Base-by-base conservation (phyloP, 2,329 filamentous ascomycete species). In the Neofusicoccum umdonicola region DNA sequence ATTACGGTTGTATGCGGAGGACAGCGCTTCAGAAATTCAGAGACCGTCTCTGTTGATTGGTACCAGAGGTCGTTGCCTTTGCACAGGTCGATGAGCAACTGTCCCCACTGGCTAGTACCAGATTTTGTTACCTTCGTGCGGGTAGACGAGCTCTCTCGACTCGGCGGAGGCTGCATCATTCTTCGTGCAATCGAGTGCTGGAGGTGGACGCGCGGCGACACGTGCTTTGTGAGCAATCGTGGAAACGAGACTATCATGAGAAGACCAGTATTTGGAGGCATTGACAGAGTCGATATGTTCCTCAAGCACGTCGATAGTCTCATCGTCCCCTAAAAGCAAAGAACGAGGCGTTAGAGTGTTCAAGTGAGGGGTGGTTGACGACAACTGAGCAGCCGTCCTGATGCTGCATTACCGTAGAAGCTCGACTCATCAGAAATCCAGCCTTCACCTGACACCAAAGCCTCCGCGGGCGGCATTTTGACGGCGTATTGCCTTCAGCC, bases 41-140 rank as follows among this genome's bases (percentile, higher is more conserved):
- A 76, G 1, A 90, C 77, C 0, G 84, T 84, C 72, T 93, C 90
- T 1, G 79, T 79, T 34, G 88, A 80, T 73, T 90, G 89, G 80
- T 88, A 87, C 31, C 85, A 87, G 67, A 71, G 74, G 0, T 74
- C 62, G 1, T 81, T 65, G 39, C 84, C 85, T 64, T 85, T 81
- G 68, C 87, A 87, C 1, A 83, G 82, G 71, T 91, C 90, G 76
- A 70, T 67, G 2, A 7, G 85, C 76, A 1, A 90, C 77, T 0
- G 84, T 84, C 72, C 93, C 90, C 1, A 79, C 79, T 34, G 88
- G 80, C 73, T 90, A 89, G 80, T 88, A 88, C 31, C 85, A 87
- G 67, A 71, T 74, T 0, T 74, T 62, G 1, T 81, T 65, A 37
- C 84, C 85, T 64, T 85, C 81, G 68, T 87, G 87, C 1, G 83